phyloP scores from a whole-genome alignment of 768 basidiomycete genomes.

The Hygrocybe punicea region DNA sequence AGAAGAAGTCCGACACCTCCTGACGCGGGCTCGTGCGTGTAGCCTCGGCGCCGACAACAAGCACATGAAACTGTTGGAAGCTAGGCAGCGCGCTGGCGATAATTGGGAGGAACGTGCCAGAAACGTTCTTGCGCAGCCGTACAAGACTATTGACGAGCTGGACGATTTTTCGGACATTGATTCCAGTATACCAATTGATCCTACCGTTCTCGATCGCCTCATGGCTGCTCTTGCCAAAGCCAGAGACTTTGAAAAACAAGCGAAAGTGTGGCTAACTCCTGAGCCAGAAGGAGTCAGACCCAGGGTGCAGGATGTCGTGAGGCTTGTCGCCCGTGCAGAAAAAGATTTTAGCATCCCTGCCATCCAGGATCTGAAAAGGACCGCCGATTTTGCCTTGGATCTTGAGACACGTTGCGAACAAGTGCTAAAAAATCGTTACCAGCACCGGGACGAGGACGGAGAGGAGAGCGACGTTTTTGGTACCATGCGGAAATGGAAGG shows the following conservation, averaged over 20 bases:
- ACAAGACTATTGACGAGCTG: slow-evolving; percentile 74
- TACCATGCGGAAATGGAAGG: slow-evolving; percentile 69
- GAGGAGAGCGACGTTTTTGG: slow-evolving; percentile 64
- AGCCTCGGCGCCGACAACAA: slow-evolving; percentile 63
- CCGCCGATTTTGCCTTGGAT: slow-evolving; percentile 73
- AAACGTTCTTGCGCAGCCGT: slow-evolving; percentile 59
- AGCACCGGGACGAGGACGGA: slow-evolving; percentile 47
- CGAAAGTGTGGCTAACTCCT: slow-evolving; percentile 63
- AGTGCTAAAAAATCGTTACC: slow-evolving; percentile 63
- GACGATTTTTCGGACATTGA: slow-evolving; percentile 69
- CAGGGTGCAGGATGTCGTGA: slow-evolving; percentile 63
- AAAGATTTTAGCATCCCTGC: slow-evolving; percentile 73
- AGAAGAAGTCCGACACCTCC: slow-evolving; percentile 71
- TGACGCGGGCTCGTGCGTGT: slow-evolving; percentile 67
- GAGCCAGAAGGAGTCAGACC: slow-evolving; percentile 56
- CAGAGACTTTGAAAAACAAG: slow-evolving; percentile 76
- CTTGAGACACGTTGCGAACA: slow-evolving; percentile 73
- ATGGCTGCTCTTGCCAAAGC: slow-evolving; percentile 64
- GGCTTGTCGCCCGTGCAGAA: slow-evolving; percentile 66
- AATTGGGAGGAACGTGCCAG: slow-evolving; percentile 76
- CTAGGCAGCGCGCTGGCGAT: slow-evolving; percentile 62
- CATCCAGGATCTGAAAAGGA: slow-evolving; percentile 61
- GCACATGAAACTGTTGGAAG: slow-evolving; percentile 59
- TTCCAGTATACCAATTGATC: slow-evolving; percentile 65
- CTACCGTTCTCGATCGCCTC: slow-evolving; percentile 61